These are phyloP conservation scores for Cyclocybe cylindracea DNA, from an alignment of 768 basidiomycete genomes.

Conservation along the genomic window DNA sequence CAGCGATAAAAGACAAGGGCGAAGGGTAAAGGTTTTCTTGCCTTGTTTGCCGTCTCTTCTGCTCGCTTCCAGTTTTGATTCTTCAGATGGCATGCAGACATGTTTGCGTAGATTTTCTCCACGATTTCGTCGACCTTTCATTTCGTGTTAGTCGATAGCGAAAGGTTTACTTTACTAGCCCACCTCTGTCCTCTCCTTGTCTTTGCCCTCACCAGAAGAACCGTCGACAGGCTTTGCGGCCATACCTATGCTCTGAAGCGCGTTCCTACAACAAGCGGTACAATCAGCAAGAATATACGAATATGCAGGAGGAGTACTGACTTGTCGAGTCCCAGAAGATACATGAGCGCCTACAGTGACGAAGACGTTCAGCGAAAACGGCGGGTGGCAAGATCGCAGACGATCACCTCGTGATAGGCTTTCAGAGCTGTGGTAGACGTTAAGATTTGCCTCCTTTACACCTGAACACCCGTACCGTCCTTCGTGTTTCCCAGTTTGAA, in stretches of 20 bases:
- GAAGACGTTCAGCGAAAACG: constrained; percentile 2
- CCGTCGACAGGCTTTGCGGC: constrained; percentile 24
- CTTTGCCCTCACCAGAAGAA: constrained; percentile 32
- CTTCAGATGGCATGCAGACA: constrained; percentile 84
- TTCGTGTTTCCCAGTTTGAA: constrained; percentile 67
- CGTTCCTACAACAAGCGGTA: constrained; percentile 41
- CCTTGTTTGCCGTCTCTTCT: constrained; percentile 82
- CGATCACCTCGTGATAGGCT: constrained; percentile 68
- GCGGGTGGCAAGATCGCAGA: constrained; percentile 8
- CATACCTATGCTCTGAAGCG: constrained; percentile 54
- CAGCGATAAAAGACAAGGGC: background rate
- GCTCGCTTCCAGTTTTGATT: constrained; percentile 79
- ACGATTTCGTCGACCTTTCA: constrained; percentile 69
- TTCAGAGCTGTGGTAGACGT: constrained; percentile 51
- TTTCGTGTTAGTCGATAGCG: constrained; percentile 1
- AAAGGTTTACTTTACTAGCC: constrained; percentile 8
- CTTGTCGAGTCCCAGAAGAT: constrained; percentile 79
- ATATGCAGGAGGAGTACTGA: constrained; percentile 30
- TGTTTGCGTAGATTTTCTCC: constrained; percentile 84
- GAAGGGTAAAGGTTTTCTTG: background rate
- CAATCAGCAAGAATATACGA: background rate
- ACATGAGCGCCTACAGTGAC: constrained; percentile 60
- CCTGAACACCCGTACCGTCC: constrained; percentile 44
- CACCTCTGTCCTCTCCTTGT: constrained; percentile 71
- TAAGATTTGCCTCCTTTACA: too few species aligned